Base-by-base conservation (phyloP, 2,329 filamentous ascomycete genomes). In the Penicillium sp. region DNA sequence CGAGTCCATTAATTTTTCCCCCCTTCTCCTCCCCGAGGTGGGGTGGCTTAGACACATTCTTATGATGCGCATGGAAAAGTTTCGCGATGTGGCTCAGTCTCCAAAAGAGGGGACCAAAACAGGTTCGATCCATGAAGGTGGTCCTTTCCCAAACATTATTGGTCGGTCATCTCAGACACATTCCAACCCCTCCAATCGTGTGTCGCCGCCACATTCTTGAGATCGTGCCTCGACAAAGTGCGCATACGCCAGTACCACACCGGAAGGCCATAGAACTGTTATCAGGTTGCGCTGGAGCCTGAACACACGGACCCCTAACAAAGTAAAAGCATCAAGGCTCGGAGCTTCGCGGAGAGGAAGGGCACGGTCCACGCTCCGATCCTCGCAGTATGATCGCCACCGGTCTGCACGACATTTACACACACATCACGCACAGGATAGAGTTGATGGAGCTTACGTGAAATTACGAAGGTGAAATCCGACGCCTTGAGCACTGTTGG, bases 351-450 rank as follows among this genome's bases (percentile, higher is more conserved):
- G 59, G 49, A 51, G 53, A 62, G 50, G 35, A 55, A 52, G 40
- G 49, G 44, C 59, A 60, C 53, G 62, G 63, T 57, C 63, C 63
- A 65, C 61, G 59, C 62, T 57, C 56, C 51, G 55, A 47, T 50
- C 58, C 64, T 64, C 62, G 46, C 41, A 51, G 49, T 44, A 56
- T 59, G 59, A 60, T 62, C 62, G 55, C 51, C 60, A 53, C 54
- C 37, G 27, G 54, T 54, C 63, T 64, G 63, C 63, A 64, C 63
- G 58, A 65, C 61, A 64, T 65, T 54, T 15, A 9, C 27, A 18
- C 25, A 26, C 8, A 8, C 27, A 37, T 37, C 40, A 41, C 50
- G 42, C 50, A 47, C 23, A 31, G 50, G 49, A 37, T 51, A 40
- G 42, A 46, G 42, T 53, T 53, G 56, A 57, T 49, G 55, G 42